phyloP scores from a whole-genome alignment of 768 basidiomycete species.

The Lactarius indigo region DNA sequence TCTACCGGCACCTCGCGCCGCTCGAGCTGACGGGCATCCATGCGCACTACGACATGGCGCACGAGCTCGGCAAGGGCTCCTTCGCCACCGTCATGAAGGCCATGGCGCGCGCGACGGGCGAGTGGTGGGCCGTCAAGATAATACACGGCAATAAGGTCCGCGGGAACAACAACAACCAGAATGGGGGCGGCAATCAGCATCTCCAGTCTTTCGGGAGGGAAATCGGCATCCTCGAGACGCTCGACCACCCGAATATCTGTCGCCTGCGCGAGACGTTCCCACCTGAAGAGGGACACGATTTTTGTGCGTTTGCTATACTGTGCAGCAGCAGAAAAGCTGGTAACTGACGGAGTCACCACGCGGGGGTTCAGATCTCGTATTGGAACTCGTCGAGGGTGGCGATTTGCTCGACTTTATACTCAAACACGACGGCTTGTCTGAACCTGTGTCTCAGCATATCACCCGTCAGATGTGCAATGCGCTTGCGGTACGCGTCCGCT shows the following conservation, averaged over 20 bases:
- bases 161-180: constrained; percentile 18
- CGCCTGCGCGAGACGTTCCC: constrained; percentile 73
- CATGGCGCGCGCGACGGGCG: constrained; percentile 63
- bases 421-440: constrained; percentile 50
- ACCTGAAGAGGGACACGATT: constrained; percentile 53
- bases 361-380: constrained; percentile 58
- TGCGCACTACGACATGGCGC: constrained; percentile 59
- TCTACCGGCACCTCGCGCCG: constrained; percentile 63
- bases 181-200: not conserved
- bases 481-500: constrained; percentile 48
- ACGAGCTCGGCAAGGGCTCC: constrained; percentile 82
- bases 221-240: constrained; percentile 70
- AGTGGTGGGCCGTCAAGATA: constrained; percentile 86
- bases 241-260: constrained; percentile 83
- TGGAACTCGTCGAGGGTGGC: constrained; percentile 85
- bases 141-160: constrained; percentile 54
- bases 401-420: constrained; percentile 84
- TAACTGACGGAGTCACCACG: not conserved
- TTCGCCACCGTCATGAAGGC: constrained; percentile 91
- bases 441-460: constrained; percentile 60
- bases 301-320: constrained; percentile 43
- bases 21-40: constrained; percentile 53
- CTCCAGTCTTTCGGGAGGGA: constrained; percentile 56
- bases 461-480: constrained; percentile 84
- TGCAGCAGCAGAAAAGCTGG: constrained; percentile 9